Evolutionary conservation across 2,329 filamentous ascomycete species (phyloP), one percentile per base, ranked within the genome.

Genomic region (Acrodontium crateriforme): DNA sequence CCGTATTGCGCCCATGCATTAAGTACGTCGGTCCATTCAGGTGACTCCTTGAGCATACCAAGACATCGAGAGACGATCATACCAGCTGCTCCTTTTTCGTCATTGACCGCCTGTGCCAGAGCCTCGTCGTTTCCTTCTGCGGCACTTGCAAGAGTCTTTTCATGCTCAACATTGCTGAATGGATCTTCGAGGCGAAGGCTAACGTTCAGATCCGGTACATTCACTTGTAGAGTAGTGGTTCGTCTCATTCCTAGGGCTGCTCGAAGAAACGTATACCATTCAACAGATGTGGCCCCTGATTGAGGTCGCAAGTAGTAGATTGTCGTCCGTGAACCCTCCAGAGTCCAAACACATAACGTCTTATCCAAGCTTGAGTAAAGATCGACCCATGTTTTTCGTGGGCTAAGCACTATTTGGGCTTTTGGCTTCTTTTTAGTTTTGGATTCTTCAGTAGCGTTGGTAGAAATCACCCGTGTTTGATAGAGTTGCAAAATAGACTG

Each of bases 261-360:
- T 9, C 65, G 59, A 9, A 78, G 55, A 37, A 77, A 77, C 0
- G 72, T 76, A 44, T 73, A 77, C 74, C 74, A 78, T 45, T 78
- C 74, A 7, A 74, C 66, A 5, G 71, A 68, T 40, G 68, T 69
- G 5, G 69, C 67, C 2, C 64, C 60, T 11, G 73, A 74, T 9
- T 67, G 63, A 5, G 73, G 63, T 16, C 70, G 64, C 50, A 78
- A 62, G 34, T 78, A 71, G 37, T 67, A 69, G 28, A 78, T 74
- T 18, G 60, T 59, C 2, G 68, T 73, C 3, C 69, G 64, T 11
- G 50, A 53, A 30, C 60, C 62, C 33, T 58, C 56, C 3, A 67
- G 65, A 17, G 65, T 58, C 63, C 72, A 78, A 7, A 78, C 53
- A 7, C 73, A 74, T 11, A 78, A 56, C 2, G 72, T 74, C 47